Percentiles rank a stretch among this genome's conserved stretches.
These are phyloP conservation scores for Scedosporium aurantiacum DNA, from an alignment of 2,329 filamentous ascomycete genomes.

Conservation along the genomic window DNA sequence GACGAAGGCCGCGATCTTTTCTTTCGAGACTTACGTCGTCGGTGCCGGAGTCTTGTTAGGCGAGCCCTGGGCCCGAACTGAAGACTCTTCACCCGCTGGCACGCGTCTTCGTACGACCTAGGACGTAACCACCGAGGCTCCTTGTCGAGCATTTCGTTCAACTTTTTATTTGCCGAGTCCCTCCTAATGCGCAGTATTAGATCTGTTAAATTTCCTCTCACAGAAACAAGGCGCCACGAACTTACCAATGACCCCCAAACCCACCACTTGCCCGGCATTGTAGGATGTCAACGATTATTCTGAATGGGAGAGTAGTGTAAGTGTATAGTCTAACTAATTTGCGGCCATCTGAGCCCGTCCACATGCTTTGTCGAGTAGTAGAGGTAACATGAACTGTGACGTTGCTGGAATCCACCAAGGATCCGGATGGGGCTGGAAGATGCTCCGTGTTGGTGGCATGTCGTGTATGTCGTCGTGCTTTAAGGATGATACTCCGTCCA, in stretches of 20 bases:
- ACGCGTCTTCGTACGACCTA: conserved; percentile 39
- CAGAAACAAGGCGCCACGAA: conserved; percentile 13
- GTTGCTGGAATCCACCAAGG: no score
- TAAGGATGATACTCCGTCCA: no score
- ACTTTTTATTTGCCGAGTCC: conserved; percentile 48
- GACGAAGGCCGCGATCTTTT: no score
- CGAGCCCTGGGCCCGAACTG: no score
- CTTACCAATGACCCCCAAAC: no score
- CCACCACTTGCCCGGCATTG: conserved; percentile 24
- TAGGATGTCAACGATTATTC: conserved; percentile 37
- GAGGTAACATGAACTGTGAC: no score
- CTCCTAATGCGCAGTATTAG: conserved; percentile 26
- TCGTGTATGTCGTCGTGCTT: no score
- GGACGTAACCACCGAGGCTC: conserved; percentile 48
- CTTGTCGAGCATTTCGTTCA: conserved; percentile 45
- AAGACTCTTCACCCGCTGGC: conserved; percentile 28
- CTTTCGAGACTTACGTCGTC: no score
- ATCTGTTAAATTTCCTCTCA: conserved; percentile 23
- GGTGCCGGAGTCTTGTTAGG: no score
- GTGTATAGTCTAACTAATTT: conserved; percentile 45
- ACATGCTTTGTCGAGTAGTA: conserved; percentile 21
- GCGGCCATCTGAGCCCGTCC: conserved; percentile 40
- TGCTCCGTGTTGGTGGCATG: no score
- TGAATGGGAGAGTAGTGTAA: conserved; percentile 41
- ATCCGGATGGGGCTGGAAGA: no score